phyloP scores from a whole-genome alignment of 139 green algal species.

The Deuterostichococcus epilithicus region DNA sequence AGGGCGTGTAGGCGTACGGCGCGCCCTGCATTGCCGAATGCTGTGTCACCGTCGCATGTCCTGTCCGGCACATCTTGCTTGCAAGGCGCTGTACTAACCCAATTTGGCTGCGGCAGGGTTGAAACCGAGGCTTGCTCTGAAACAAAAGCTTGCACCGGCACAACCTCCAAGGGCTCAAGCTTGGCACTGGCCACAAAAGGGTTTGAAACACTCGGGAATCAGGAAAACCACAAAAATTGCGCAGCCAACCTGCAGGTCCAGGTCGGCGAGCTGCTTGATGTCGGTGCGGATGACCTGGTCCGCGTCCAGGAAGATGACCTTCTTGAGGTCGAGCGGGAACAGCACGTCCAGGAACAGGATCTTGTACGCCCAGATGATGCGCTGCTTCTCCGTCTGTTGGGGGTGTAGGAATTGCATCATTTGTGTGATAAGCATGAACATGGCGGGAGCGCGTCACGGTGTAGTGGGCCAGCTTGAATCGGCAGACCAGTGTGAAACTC shows the following conservation, averaged over 20 bases:
- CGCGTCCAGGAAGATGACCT: conserved; percentile 95
- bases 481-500: too few relatives aligned
- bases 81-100: too few relatives aligned
- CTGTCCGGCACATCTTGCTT: too few relatives aligned
- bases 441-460: too few relatives aligned
- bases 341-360: conserved; percentile 99
- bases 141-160: too few relatives aligned
- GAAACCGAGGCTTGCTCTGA: too few relatives aligned
- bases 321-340: conserved; percentile 87
- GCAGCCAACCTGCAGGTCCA: conserved; percentile 74
- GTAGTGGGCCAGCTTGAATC: too few relatives aligned
- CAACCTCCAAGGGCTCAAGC: too few relatives aligned
- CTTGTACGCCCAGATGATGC: conserved; percentile 93
- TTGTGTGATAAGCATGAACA: too few relatives aligned
- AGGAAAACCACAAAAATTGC: background rate
- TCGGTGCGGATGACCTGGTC: conserved; percentile 94
- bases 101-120: too few relatives aligned
- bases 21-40: conserved; percentile 51
- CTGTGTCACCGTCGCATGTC: too few relatives aligned
- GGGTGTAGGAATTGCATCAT: too few relatives aligned
- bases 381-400: conserved; percentile 87
- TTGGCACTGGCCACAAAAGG: background rate
- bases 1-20: conserved; percentile 94
- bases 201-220: background rate
- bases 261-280: conserved; percentile 87